phyloP scores from a whole-genome alignment of 768 basidiomycete genomes.

The Boletellus ananiceps region DNA sequence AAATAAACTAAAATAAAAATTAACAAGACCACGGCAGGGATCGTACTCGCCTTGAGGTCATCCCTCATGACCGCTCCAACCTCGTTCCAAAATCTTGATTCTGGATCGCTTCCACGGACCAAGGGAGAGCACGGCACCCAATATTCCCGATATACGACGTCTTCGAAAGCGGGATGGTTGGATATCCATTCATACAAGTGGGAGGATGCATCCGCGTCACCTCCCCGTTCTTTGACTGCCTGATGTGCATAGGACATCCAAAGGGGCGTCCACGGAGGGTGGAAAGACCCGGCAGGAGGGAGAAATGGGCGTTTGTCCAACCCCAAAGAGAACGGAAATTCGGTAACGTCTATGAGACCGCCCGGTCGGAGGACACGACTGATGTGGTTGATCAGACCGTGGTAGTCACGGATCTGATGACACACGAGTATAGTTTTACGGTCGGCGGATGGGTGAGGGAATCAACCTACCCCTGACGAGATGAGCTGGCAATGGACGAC shows the following conservation, averaged over 20 bases:
- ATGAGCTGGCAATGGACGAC: constrained; percentile 71
- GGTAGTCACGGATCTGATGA: constrained; percentile 64
- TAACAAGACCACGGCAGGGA: neutral
- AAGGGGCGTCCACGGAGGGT: constrained; percentile 55
- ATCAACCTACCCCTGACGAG: constrained; percentile 61
- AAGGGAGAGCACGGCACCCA: constrained; percentile 63
- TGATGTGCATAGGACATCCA: constrained; percentile 55
- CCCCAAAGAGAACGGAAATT: constrained; percentile 65
- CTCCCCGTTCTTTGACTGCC: constrained; percentile 55
- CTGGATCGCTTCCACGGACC: constrained; percentile 23
- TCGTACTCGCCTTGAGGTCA: constrained; percentile 48
- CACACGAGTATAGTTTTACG: constrained; percentile 13
- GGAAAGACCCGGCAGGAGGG: constrained; percentile 39
- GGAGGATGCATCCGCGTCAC: constrained; percentile 57
- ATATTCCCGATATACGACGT: constrained; percentile 52
- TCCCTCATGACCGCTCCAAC: constrained; percentile 48
- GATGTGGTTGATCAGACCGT: constrained; percentile 60
- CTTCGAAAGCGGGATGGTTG: constrained; percentile 53
- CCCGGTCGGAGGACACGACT: constrained; percentile 62
- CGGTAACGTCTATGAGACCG: constrained; percentile 61
- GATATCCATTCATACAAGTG: constrained; percentile 53
- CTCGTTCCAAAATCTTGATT: constrained; percentile 34
- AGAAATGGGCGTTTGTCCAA: constrained; percentile 41
- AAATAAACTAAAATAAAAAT: neutral
- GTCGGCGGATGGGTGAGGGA: constrained; percentile 4